Evolutionary conservation across 2,329 filamentous ascomycete genomes (phyloP).

Genomic region (Cladosporium cucumerinum): DNA sequence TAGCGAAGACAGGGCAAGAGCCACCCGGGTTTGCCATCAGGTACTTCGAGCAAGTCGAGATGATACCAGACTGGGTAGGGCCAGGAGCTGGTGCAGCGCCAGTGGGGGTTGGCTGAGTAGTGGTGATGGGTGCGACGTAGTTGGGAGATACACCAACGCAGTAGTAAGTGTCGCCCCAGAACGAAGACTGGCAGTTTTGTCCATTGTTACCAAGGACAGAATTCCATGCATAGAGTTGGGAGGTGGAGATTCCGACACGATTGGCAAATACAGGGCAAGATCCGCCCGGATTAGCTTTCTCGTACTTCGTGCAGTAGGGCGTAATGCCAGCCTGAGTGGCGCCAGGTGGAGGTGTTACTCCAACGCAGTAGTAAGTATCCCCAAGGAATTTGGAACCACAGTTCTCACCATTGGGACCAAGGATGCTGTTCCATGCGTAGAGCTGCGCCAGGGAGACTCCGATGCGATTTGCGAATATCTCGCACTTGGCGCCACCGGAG

Average conservation of each 20-base stretch:
- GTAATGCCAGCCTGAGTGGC: slow-evolving; percentile 30
- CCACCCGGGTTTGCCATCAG: slow-evolving; percentile 25
- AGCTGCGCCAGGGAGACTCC: slow-evolving; percentile 18
- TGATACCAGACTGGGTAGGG: slow-evolving; percentile 30
- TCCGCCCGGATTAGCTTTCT: slow-evolving; percentile 2
- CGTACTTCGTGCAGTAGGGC: slow-evolving; percentile 26
- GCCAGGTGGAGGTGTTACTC: slow-evolving; percentile 18
- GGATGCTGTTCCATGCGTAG: slow-evolving; percentile 21
- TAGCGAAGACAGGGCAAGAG: slow-evolving; percentile 29
- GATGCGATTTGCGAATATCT: slow-evolving; percentile 14
- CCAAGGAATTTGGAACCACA: slow-evolving; percentile 19
- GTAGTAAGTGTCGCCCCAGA: slow-evolving; percentile 20
- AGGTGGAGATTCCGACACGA: slow-evolving; percentile 6
- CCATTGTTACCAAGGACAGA: slow-evolving; percentile 19
- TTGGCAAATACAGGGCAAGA: slow-evolving; percentile 13
- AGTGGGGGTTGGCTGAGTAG: slow-evolving; percentile 16
- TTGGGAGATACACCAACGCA: slow-evolving; percentile 15
- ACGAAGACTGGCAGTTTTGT: slow-evolving; percentile 18
- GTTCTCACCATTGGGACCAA: slow-evolving; percentile 21
- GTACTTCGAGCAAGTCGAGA: slow-evolving; percentile 29
- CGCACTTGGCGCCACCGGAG: slow-evolving; percentile 17
- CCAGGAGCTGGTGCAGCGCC: slow-evolving; percentile 20
- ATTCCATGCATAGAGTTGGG: slow-evolving; percentile 20
- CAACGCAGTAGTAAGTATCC: slow-evolving; percentile 20
- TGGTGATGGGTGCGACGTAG: slow-evolving; percentile 17